A percentile compares a stretch with the other conserved stretches of the same genome.
Conservation (phyloP, 163 green algal genomes). For the Scenedesmus sp. region DNA sequence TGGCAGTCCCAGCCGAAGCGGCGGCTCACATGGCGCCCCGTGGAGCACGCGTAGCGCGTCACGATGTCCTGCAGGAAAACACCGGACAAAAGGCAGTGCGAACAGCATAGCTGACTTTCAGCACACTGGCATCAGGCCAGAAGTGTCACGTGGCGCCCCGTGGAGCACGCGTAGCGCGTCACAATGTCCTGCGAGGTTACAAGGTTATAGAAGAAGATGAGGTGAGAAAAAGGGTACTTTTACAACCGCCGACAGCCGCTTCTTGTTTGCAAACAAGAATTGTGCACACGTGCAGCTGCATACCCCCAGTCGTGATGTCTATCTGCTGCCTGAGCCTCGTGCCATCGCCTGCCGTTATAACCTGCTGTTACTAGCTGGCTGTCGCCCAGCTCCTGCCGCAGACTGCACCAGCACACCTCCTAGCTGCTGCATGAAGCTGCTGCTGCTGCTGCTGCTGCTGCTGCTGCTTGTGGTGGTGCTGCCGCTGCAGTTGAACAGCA, state of each 20-base stretch:
- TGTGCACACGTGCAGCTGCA: no score
- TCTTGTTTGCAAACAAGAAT: no score
- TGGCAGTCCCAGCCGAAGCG: constrained; percentile 99
- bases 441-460: background rate
- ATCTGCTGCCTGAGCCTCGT: no score
- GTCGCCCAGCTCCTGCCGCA: no score
- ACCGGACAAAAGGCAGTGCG: background rate
- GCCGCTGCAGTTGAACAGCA: background rate
- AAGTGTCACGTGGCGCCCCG: constrained; percentile 89
- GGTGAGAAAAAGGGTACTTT: no score
- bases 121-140: no score
- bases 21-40: constrained; percentile 91
- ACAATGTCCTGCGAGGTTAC: constrained; percentile 91
- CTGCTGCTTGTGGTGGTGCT: background rate
- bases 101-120: background rate
- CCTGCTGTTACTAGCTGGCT: no score
- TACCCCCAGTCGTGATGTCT: no score
- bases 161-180: constrained; percentile 92
- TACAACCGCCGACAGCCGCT: no score
- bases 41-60: constrained; percentile 92
- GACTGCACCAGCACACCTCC: no score
- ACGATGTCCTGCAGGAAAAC: constrained; percentile 91
- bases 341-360: no score
- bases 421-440: background rate
- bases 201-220: no score